Evolutionary conservation across 805 yeast genomes (phyloP), one percentile per base, ranked within the genome.

Genomic region (Saccharomycopsis malanga): DNA sequence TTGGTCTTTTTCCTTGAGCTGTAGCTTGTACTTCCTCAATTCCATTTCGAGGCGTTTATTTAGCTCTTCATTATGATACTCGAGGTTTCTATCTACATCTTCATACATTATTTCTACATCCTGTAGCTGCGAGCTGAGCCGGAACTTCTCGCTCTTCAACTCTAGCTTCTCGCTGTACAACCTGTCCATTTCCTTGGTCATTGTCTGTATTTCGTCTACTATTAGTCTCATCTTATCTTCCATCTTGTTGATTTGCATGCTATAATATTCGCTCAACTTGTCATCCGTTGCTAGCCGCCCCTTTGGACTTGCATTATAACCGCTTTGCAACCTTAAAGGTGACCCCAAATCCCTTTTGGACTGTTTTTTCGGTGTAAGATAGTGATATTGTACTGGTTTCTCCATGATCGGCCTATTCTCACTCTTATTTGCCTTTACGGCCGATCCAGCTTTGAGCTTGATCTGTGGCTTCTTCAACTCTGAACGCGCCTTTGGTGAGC

Each of bases 401-500:
- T 32, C 6, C 9, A 10, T 6, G 15, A n/a, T 32, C 18, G 7
- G 9, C 6, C 17, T 32, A 32, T 32, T n/a, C 6, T 32, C 17
- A 6, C 17, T 32, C 9, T 32, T 9, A 32, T n/a, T 18, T 6
- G 9, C 15, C 18, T 18, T 32, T 6, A 9, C 17, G 36, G 18
- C 17, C 10, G 30, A 27, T 27, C 12, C 12, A 27, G 30, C 30
- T 25, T 23, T 35, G 6, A 42, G 40, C 15, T 14, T 10, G 5
- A 42, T 34, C 27, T 42, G 45, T 12, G 45, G 45, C 25, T 42
- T 42, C 14, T 36, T 20, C 12, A 42, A 15, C 17, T 42, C 45
- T 15, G 21, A 5, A 9, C 32, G 45, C 18, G 17, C 32, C 20
- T 21, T 14, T 20, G 45, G 45, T 34, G 45, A 29, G n/a, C n/a